phyloP scores from a whole-genome alignment of 2,329 filamentous ascomycete species.

The Bipolaris oryzae region DNA sequence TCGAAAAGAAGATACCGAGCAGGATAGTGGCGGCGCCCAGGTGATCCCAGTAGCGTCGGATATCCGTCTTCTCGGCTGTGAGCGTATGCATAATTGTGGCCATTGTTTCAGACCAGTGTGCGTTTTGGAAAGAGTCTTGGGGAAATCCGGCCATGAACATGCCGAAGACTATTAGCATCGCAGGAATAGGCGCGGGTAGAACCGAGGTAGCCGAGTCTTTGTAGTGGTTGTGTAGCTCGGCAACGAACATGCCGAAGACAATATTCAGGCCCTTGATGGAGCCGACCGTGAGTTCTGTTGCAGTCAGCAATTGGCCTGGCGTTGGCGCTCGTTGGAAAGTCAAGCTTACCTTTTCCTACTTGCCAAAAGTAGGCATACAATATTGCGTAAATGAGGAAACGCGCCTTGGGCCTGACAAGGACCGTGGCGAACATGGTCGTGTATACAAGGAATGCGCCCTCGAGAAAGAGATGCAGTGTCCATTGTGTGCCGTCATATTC shows the following conservation, averaged over 20 bases:
- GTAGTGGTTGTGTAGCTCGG: constrained; percentile 62
- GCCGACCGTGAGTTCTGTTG: constrained; percentile 38
- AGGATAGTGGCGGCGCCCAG: constrained; percentile 58
- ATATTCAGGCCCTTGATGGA: constrained; percentile 60
- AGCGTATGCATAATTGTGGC: constrained; percentile 52
- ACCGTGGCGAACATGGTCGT: constrained; percentile 51
- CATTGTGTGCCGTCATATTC: constrained; percentile 53
- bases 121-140: constrained; percentile 60
- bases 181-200: constrained; percentile 57
- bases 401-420: constrained; percentile 46
- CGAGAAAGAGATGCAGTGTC: constrained; percentile 52
- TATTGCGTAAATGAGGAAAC: constrained; percentile 43
- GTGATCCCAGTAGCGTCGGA: constrained; percentile 58
- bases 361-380: constrained; percentile 52
- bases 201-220: constrained; percentile 57
- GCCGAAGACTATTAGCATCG: constrained; percentile 58
- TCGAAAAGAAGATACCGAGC: constrained; percentile 61
- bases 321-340: not conserved
- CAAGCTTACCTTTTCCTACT: constrained; percentile 39
- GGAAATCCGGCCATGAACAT: constrained; percentile 66
- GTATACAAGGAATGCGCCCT: constrained; percentile 52
- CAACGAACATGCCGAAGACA: constrained; percentile 66
- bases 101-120: constrained; percentile 60
- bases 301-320: constrained; percentile 23
- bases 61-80: constrained; percentile 56